Evolutionary conservation across 2,329 filamentous ascomycete species (phyloP), one percentile per base, ranked within the genome.

Genomic region (Aspergillus tamarii): DNA sequence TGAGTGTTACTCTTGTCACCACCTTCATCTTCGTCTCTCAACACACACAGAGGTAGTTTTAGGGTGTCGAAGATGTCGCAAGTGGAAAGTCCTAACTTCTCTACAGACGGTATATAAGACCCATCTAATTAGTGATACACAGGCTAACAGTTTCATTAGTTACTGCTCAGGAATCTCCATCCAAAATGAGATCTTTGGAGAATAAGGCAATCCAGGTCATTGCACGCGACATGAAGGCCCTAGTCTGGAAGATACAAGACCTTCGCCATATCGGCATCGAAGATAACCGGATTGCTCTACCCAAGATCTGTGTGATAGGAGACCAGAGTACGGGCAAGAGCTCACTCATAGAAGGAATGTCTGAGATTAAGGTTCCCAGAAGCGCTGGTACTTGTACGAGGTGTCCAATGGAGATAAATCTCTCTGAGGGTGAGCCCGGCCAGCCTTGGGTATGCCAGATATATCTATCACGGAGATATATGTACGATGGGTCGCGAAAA

Each of bases 321-420:
- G 93, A 96, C 56, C 93, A 97, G 72, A 91, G 88, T 0, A 90
- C 92, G 0, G 94, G 93, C 0, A 97, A 97, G 73, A 93, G 89
- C 0, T 93, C 84, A 0, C 73, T 86, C 0, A 84, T 85, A 58
- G 88, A 88, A 14, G 88, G 86, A 0, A 85, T 91, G 64, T 80
- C 54, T 0, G 90, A 89, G 4, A 89, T 95, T 28, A 88, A 88
- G 23, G 86, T 94, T 0, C 92, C 92, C 0, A 84, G 90, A 1
- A 87, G 85, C 46, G 85, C 86, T 4, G 90, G 89, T 0, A 91
- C 90, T 0, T 96, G 93, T 71, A 97, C 93, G 0, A 81, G 90
- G 0, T 96, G 92, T 63, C 92, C 93, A 0, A 84, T 96, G 0
- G 91, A 93, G 60, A 95, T 96, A 57, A 89, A 91, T 0, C 83